These are phyloP conservation scores for Gracilaria vermiculophylla DNA, from an alignment of 23 red algal genomes.

Conservation along the genomic window DNA sequence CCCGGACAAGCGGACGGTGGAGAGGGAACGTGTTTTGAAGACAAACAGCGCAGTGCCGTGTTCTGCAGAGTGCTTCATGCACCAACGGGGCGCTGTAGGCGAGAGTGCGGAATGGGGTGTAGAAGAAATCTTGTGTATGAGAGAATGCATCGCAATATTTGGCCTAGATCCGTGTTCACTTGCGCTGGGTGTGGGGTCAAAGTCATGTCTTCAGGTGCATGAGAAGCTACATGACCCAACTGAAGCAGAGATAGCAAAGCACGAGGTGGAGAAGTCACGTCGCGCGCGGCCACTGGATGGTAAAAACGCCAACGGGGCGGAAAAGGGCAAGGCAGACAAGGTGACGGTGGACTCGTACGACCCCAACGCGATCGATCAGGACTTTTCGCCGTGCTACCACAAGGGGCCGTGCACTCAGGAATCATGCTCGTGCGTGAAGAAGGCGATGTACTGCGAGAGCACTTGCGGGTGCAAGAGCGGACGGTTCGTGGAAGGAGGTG, in stretches of 20 bases:
- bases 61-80: conserved; percentile 4
- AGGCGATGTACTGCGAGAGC: conserved; percentile 16
- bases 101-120: neutral
- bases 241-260: conserved; percentile 24
- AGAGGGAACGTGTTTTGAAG: conserved; percentile 11
- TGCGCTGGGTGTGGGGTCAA: conserved; percentile 26
- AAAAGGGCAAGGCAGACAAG: conserved; percentile 17
- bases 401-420: conserved; percentile 31
- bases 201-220: conserved; percentile 23
- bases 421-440: conserved; percentile 61
- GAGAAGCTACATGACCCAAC: conserved; percentile 32
- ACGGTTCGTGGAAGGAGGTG: conserved; percentile 1
- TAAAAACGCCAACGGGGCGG: neutral
- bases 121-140: conserved; percentile 19
- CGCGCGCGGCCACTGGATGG: conserved; percentile 8
- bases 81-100: neutral
- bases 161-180: conserved; percentile 42
- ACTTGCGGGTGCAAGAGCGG: conserved; percentile 50
- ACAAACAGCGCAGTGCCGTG: neutral
- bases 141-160: conserved; percentile 32
- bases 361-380: conserved; percentile 31
- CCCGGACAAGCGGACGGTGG: conserved; percentile 3
- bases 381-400: conserved; percentile 61
- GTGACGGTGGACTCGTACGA: conserved; percentile 33
- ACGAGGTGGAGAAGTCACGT: conserved; percentile 36